Base-by-base conservation (phyloP, 2,329 filamentous ascomycete species). In the Epichloe scottii region DNA sequence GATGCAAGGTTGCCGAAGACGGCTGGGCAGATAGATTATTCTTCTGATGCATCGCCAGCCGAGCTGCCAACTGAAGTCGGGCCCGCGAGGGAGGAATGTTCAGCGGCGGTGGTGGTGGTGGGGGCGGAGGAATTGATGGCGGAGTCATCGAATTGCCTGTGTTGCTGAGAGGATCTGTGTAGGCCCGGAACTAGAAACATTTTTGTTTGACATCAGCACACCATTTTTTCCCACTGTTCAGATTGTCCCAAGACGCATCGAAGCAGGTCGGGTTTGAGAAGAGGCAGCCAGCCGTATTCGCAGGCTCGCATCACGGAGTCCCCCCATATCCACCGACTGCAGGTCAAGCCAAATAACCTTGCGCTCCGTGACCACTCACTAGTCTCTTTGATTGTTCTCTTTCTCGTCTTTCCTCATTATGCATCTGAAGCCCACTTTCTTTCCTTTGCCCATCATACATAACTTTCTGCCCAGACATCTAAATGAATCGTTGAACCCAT, bases 61-160 rank as follows among this genome's bases (percentile, higher is more conserved):
- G 82, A 12, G 87, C 87, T n/a, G 89, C 90, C n/a, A 97, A 78
- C 66, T 95, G 89, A 51, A 89, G 77, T 48, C 91, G 82, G 7
- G 91, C 91, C 49, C 91, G 82, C 7, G 89, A 94, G 2, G 91
- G 90, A 1, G 87, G 84, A 37, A 91, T 82, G 64, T 91, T 93
- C 61, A 95, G 74, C 12, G 89, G 88, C 34, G 87, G 84, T 21
- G 82, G 86, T n/a, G 85, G 84, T 1, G 80, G 77, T 2, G 76
- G 77, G 3, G 79, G 79, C 6, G 79, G 77, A 3, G 68, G 77
- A 46, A 81, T 75, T 12, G 78, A 79, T 2, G 77, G 80, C 45
- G 77, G 79, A 52, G 75, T 73, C 58, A 79, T 66, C 23, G 75
- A 74, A 40, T 60, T 50, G 63, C 68, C 59, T 58, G 66, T 52